Evolutionary conservation across 176 grass and related monocot genomes (phyloP), one percentile per base, ranked within the genome.

Genomic region (Oryza longistaminata): DNA sequence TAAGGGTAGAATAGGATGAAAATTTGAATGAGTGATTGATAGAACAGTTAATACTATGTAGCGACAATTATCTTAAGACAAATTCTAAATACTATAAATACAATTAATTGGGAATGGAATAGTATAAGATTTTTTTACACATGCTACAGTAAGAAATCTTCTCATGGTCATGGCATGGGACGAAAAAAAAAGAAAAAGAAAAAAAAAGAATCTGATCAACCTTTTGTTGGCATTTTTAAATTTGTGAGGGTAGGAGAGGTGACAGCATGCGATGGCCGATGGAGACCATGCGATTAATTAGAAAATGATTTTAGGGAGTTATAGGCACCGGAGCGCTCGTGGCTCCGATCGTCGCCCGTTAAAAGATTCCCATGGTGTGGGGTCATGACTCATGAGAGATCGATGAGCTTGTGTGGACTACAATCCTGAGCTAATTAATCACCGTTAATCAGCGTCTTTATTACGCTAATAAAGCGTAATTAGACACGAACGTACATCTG

Each of bases 161-260:
- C 17, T 14, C 16, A 17, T 25, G 39, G 40, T 14, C 16, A 12
- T 25, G 50, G 40, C 49, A 2, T 21, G 34, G 24, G 29, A 29
- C 8, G 45, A 3, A 27, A 27, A 27, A 27, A 27, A 2, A 27
- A n/a, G 27, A 43, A 37, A 37, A 37, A 37, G 4, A 2, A 43
- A 40, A 78, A 77, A 77, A 83, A 71, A 35, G 34, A 88, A 88
- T 83, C 73, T 71, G 15, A 50, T 37, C 13, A 3, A 24, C 16
- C 7, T 11, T n/a, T 43, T 43, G 42, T 43, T 43, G 8, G 55
- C 21, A 1, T 61, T 61, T 21, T 61, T 61, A n/a, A 21, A 55
- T 55, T 60, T 82, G 21, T 71, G 83, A 71, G 66, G 65, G 39
- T 6, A 50, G 2, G 29, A 78, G 39, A 61, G 71, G 60, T 17